Evolutionary conservation across 352 stramenopile genomes (phyloP), one percentile per base, ranked within the genome.

Genomic region (Pythium aphanidermatum): DNA sequence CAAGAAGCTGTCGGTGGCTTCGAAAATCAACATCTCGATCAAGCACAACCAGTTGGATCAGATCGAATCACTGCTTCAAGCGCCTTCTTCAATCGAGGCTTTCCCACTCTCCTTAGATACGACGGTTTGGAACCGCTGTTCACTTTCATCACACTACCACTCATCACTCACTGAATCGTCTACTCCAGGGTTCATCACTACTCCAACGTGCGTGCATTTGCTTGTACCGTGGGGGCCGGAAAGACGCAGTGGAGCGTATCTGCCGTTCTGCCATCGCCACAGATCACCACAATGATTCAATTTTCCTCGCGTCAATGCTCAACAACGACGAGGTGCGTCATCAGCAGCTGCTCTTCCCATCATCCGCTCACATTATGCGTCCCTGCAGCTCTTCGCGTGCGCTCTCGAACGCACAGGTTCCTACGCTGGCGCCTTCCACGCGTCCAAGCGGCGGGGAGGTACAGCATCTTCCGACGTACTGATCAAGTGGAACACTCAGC

Each of bases 1-100:
- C 2, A 52, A 58, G 1, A 53, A 59, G 12, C 46, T 84, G 5
- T 81, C 75, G 1, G 21, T 69, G 10, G 40, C 29, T 0, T 40
- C 74, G 25, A 74, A 73, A 50, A 55, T 83, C 27, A 86, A 83
- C 52, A 70, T 91, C 16, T 81, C 70, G 42, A 81, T 88, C 40
- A 91, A 75, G 45, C 73, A 91, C 33, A 53, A 60, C 4, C 14
- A 77, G 17, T 30, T 74, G 4, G 60, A 72, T 6, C 42, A 70
- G 2, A 51, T 91, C 25, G 26, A 59, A 5, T 40, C 56, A 12
- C 43, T 85, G 5, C 40, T 88, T 3, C 23, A 32, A 8, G 13
- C 25, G 3, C 17, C 49, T 2, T 13, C 40, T 2, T 13, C 37
- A 2, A 63, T 11, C 17, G 48, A 25, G 59, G 83, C 25, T 0